phyloP scores from a whole-genome alignment of 495 filamentous ascomycete genomes.

The Lepraria neglecta region DNA sequence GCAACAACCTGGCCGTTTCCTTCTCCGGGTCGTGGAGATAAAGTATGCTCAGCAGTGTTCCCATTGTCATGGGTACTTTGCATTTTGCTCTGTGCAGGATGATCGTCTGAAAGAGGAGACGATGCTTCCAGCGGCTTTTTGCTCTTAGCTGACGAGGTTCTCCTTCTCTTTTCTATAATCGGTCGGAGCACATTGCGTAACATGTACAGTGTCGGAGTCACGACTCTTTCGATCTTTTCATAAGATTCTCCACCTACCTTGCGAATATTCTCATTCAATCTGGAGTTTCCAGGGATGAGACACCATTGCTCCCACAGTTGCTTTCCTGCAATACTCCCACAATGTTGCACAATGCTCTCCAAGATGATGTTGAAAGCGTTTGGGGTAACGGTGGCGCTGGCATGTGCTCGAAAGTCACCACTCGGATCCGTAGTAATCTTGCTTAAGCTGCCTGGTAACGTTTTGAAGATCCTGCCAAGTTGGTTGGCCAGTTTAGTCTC shows the following conservation, averaged over 20 bases:
- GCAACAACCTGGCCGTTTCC: not conserved
- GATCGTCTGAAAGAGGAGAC: too few relatives aligned
- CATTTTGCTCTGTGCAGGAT: not conserved
- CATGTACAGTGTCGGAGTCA: conserved; percentile 37
- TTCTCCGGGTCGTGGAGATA: not conserved
- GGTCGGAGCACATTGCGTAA: conserved; percentile 37
- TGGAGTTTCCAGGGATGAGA: conserved; percentile 25
- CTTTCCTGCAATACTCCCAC: conserved; percentile 40
- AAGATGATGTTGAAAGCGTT: conserved; percentile 46
- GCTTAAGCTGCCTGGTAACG: conserved; percentile 16
- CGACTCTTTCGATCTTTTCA: conserved; percentile 14
- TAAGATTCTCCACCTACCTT: not conserved
- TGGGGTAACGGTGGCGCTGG: conserved; percentile 23
- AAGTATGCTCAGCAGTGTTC: not conserved
- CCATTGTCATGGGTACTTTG: not conserved
- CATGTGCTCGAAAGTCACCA: conserved; percentile 20
- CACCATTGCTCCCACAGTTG: conserved; percentile 43
- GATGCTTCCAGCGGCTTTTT: not conserved
- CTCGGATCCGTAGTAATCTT: conserved; percentile 22
- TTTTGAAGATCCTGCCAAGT: conserved; percentile 21
- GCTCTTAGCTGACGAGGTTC: not conserved
- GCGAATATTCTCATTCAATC: conserved; percentile 1
- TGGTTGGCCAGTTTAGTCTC: conserved; percentile 31
- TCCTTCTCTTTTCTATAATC: conserved; percentile 12
- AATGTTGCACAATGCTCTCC: conserved; percentile 41